Evolutionary conservation across 140 eudicot genomes (phyloP), one percentile per base, ranked within the genome.

Genomic region (Flaveria floridana): DNA sequence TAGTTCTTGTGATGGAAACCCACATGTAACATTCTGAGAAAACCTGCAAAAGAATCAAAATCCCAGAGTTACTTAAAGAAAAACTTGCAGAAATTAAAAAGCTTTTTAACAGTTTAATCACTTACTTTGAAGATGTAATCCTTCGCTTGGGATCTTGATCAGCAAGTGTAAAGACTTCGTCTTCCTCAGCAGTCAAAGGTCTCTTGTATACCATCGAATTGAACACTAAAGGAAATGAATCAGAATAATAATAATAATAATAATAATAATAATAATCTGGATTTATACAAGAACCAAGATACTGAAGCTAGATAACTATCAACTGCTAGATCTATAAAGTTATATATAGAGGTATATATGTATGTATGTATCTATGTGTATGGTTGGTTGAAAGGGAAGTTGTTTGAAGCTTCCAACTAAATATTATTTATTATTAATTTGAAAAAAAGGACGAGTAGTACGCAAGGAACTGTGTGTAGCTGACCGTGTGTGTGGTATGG

Each of bases 121-220:
- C 86, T 71, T 63, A 87, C 96, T n/a, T 75, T 7, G 87, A 70
- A 67, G 76, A 26, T 15, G 61, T 19, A 68, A 80, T 71, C 61
- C 82, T 81, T 52, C 88, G 86, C 48, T 83, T 90, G 37, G 76
- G 6, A 70, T 82, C 80, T 16, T 44, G 76, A 50, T 16, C 28
- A 71, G 58, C 77, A 74, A 74, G 65, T 50, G 68, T 75, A 69
- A 84, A 85, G 7, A 72, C 86, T 18, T 81, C 87, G 3, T 67
- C 86, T 30, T 66, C 88, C 18, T 73, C 88, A 37, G 56, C 79
- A 70, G 74, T 37, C 5, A 74, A 80, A 66, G 46, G 73, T 62
- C 91, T 78, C 74, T 89, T 89, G 68, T 16, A 41, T 67, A 67
- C 88, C 92, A 88, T 86, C 59, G 82, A 78, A 73, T 9, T 34